These are phyloP conservation scores for Rhynchospora tenuis DNA, from an alignment of 176 grass and related monocot species.

Conservation along the genomic window DNA sequence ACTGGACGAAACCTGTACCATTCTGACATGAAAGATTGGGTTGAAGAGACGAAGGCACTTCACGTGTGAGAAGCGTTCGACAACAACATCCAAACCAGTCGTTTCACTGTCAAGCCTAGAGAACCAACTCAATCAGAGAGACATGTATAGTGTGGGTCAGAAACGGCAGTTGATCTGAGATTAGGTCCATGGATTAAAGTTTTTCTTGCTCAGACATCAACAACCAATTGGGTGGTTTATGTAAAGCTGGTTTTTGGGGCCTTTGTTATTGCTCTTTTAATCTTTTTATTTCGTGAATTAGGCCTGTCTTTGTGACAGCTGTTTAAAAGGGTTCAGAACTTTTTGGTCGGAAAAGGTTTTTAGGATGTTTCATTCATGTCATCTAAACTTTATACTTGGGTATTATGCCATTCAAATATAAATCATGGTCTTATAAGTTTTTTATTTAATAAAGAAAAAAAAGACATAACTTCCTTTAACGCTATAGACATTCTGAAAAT, in stretches of 20 bases:
- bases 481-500: no score
- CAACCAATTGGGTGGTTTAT: not conserved
- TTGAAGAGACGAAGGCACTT: conserved; percentile 17
- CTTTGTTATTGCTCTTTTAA: not conserved
- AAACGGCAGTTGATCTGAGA: not conserved
- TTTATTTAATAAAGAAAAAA: no score
- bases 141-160: not conserved
- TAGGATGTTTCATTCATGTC: not conserved
- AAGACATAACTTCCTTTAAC: no score
- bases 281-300: not conserved
- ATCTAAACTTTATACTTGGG: not conserved
- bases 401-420: not conserved
- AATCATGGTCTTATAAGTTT: no score
- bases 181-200: not conserved
- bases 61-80: conserved; percentile 55
- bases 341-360: not conserved
- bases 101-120: conserved; percentile 1
- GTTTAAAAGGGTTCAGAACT: not conserved
- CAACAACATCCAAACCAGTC: conserved; percentile 40
- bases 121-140: not conserved
- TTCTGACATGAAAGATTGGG: not conserved
- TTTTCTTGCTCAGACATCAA: not conserved
- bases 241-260: not conserved
- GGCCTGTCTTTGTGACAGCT: not conserved
- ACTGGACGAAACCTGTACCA: conserved; percentile 5